Base-by-base conservation (phyloP, 2,329 filamentous ascomycete genomes). In the Colletotrichum noveboracense region DNA sequence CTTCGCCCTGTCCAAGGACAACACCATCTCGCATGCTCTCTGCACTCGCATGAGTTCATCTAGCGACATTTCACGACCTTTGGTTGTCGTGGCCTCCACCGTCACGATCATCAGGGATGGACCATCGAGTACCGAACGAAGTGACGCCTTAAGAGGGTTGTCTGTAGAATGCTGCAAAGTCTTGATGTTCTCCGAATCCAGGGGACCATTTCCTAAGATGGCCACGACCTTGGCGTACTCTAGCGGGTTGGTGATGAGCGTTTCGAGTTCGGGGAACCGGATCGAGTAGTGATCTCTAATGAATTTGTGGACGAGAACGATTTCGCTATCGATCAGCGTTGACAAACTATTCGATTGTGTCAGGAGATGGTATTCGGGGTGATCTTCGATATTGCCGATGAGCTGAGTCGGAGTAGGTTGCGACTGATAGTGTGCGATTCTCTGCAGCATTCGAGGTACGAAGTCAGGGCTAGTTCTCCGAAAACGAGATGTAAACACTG, bases 161-260 rank as follows among this genome's bases (percentile, higher is more conserved):
- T 97, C 91, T 9, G 93, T 91, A 5, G 94, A 95, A 18, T 91
- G 90, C 75, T 96, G 93, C 62, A 98, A 89, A 4, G 90, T 88
- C 84, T 96, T 96, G 86, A 98, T 96, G 80, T 93, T 94, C 38
- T 93, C 91, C 70, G 90, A 88, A 81, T 97, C 94, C 88, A 98
- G 91, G 16, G 97, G 96, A 0, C 95, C 95, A 86, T 98, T 98
- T 79, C 95, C 94, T 77, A 99, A 91, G 78, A 98, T 97, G 5
- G 95, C 93, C 10, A 98, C 97, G 0, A 97, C 95, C 87, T 98
- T 98, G 32, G 96, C 96, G 86, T 98, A 99, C 83, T 98, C 95
- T 66, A 98, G 90, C 2, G 97, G 96, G 80, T 96, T 98, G 73
- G 95, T 95, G 76, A 99, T 94, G 38, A 99, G 91, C 24, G 91